Evolutionary conservation across 345 rosid genomes (phyloP).

Genomic region (Lepidium aucheri): DNA sequence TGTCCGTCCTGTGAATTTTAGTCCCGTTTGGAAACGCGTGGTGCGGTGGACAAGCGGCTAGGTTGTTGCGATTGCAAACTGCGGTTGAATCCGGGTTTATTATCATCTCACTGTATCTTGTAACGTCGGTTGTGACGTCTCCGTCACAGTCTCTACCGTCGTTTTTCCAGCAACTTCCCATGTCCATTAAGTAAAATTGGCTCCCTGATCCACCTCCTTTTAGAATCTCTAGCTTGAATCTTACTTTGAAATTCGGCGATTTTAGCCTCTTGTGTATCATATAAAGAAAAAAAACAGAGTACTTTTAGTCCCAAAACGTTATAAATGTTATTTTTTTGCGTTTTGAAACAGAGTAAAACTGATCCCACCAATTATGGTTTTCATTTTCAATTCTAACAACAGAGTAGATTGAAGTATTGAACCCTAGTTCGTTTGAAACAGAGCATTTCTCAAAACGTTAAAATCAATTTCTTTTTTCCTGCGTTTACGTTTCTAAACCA

Average conservation of each 20-base stretch:
- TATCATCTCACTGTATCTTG: slow-evolving; percentile 40
- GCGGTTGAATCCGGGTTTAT: slow-evolving; percentile 31
- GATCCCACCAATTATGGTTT: too few species aligned
- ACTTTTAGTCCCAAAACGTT: background rate
- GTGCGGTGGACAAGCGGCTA: slow-evolving; percentile 36
- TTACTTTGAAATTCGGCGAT: slow-evolving; percentile 45
- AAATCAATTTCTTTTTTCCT: background rate
- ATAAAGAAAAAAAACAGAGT: background rate
- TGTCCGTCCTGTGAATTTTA: slow-evolving; percentile 27
- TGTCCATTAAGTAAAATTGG: slow-evolving; percentile 33
- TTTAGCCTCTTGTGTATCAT: slow-evolving; percentile 26
- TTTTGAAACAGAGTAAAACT: background rate
- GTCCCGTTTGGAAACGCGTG: slow-evolving; percentile 35
- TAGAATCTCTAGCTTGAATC: slow-evolving; percentile 33
- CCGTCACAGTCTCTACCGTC: slow-evolving; percentile 43
- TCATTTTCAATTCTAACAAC: too few species aligned
- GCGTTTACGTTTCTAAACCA: background rate
- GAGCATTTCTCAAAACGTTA: background rate
- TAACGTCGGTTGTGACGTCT: slow-evolving; percentile 41
- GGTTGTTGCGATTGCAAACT: slow-evolving; percentile 26
- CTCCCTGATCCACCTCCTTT: slow-evolving; percentile 47
- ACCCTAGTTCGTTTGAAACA: background rate
- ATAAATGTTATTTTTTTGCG: background rate
- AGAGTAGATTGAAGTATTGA: too few species aligned
- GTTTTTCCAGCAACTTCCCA: slow-evolving; percentile 67